A percentile compares a stretch with the other conserved stretches of the same genome.
Conservation (phyloP, 2,329 filamentous ascomycete species). For the Capronia americana region DNA sequence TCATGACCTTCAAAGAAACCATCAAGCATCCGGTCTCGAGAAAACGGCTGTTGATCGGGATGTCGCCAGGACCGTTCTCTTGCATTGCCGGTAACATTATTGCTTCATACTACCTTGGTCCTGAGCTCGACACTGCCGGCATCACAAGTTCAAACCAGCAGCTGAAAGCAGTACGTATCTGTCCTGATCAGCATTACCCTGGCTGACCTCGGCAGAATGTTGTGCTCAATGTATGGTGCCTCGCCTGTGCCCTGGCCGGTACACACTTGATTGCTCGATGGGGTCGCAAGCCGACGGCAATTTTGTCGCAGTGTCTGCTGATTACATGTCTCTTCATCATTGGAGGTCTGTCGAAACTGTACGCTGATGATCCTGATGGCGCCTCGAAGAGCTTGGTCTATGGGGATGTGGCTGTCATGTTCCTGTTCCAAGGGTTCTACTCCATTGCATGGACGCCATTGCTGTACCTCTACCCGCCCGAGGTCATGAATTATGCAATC, state of each 20-base stretch:
- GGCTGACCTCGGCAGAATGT: slow-evolving; percentile 48
- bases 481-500: slow-evolving; percentile 58
- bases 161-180: slow-evolving; percentile 46
- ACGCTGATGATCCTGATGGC: slow-evolving; percentile 29
- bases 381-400: slow-evolving; percentile 45
- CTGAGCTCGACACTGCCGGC: slow-evolving; percentile 55
- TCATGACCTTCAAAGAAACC: slow-evolving; percentile 19
- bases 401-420: slow-evolving; percentile 57
- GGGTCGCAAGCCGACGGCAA: slow-evolving; percentile 52
- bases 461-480: slow-evolving; percentile 56
- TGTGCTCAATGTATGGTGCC: slow-evolving; percentile 59
- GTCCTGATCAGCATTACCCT: background rate
- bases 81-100: slow-evolving; percentile 47
- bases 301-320: slow-evolving; percentile 40
- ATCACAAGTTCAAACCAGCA: slow-evolving; percentile 53
- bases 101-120: slow-evolving; percentile 52
- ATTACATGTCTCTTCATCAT: slow-evolving; percentile 59
- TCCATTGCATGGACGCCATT: slow-evolving; percentile 58
- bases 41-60: slow-evolving; percentile 16
- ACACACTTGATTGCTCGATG: slow-evolving; percentile 52
- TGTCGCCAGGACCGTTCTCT: slow-evolving; percentile 17
- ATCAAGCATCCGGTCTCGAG: slow-evolving; percentile 13
- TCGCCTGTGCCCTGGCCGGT: slow-evolving; percentile 51
- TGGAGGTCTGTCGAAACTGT: slow-evolving; percentile 56
- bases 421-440: slow-evolving; percentile 61